Conservation (phyloP, 179 eudicot genomes). For the Silene noctiflora region DNA sequence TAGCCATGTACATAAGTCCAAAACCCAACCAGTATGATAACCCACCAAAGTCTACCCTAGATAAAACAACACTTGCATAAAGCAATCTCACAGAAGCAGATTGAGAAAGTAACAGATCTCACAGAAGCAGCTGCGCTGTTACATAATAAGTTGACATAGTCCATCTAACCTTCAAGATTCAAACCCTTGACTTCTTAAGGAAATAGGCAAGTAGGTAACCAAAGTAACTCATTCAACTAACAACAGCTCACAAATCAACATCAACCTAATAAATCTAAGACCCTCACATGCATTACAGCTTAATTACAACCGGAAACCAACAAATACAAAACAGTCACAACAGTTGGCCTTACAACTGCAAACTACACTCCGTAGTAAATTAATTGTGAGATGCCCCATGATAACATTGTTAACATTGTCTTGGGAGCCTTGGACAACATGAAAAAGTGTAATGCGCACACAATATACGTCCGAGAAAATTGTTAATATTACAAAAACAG, state of each 20-base stretch:
- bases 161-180: not conserved
- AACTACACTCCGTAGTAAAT: no score
- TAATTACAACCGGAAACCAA: conserved; percentile 15
- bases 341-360: conserved; percentile 14
- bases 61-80: no score
- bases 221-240: conserved; percentile 11
- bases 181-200: not conserved
- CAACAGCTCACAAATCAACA: conserved; percentile 9
- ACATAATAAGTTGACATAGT: not conserved
- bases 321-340: not conserved
- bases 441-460: conserved; percentile 16
- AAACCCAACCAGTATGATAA: no score
- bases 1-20: no score
- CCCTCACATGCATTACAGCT: conserved; percentile 10
- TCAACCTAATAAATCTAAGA: not conserved
- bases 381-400: no score
- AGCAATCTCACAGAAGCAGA: no score
- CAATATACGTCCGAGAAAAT: conserved; percentile 21
- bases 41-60: no score
- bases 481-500: conserved; percentile 28
- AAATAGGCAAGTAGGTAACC: not conserved
- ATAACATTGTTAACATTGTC: no score
- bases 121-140: no score
- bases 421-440: not conserved
- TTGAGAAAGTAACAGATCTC: no score